A percentile compares a stretch with the other conserved stretches of the same genome.
Evolutionary conservation across 192 early-diverging fungal species (phyloP).

Genomic region (Dissophora ornata): DNA sequence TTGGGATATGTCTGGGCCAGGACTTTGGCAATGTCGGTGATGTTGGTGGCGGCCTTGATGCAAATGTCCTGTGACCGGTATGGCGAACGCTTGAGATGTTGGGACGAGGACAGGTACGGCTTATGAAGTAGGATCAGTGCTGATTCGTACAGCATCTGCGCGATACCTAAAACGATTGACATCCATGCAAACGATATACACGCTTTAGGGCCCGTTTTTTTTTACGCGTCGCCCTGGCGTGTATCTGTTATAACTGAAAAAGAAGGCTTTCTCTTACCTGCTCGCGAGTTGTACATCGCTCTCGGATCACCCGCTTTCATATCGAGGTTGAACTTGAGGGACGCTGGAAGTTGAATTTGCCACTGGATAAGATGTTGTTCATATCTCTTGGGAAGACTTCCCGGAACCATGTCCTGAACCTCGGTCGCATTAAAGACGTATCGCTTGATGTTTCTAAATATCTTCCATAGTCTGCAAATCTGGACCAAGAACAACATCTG

Average conservation of each 20-base stretch:
- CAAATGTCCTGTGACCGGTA: constrained; percentile 55
- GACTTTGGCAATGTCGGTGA: constrained; percentile 50
- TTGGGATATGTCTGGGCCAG: constrained; percentile 31
- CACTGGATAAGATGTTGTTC: constrained; percentile 53
- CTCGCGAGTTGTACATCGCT: constrained; percentile 43
- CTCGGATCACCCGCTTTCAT: constrained; percentile 39
- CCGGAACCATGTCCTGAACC: constrained; percentile 45
- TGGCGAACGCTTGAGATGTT: constrained; percentile 47
- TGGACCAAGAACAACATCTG: constrained; percentile 35
- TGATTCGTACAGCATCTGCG: constrained; percentile 50
- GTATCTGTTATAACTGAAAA: no score
- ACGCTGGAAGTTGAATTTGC: constrained; percentile 43
- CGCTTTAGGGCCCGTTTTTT: no score
- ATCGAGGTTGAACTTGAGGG: constrained; percentile 35
- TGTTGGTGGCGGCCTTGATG: constrained; percentile 50
- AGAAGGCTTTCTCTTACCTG: no score
- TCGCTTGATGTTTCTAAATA: constrained; percentile 50
- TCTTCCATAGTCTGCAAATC: constrained; percentile 36
- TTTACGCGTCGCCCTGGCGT: no score
- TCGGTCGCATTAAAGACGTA: constrained; percentile 46
- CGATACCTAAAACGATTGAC: constrained; percentile 19
- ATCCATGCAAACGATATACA: no score
- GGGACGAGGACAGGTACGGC: constrained; percentile 42
- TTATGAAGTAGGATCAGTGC: constrained; percentile 47
- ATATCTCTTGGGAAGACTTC: constrained; percentile 44